These are phyloP conservation scores for Didymella pinodella DNA, from an alignment of 2,329 filamentous ascomycete genomes.

Conservation along the genomic window DNA sequence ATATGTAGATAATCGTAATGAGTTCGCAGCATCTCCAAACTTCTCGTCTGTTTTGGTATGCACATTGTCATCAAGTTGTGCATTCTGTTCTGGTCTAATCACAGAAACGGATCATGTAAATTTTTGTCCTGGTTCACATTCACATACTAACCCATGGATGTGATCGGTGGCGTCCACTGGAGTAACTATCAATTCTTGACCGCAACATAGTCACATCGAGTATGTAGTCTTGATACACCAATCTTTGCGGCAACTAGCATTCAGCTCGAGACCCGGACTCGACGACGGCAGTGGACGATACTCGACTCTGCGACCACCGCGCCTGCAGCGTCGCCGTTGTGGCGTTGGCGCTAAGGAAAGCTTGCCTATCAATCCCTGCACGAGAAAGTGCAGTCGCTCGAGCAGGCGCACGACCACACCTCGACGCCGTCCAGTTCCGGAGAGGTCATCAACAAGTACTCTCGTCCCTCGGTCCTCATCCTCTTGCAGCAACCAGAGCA, in stretches of 20 bases:
- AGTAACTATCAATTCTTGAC: neutral
- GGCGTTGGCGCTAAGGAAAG: constrained; percentile 14
- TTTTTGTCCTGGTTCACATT: neutral
- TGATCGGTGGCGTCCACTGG: neutral
- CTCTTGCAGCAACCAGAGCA: too few relatives aligned
- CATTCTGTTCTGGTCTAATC: neutral
- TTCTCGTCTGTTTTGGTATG: neutral
- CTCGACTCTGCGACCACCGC: neutral
- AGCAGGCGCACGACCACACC: constrained; percentile 12
- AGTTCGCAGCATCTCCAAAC: neutral
- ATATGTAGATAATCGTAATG: constrained; percentile 6
- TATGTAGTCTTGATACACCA: neutral
- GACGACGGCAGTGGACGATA: neutral
- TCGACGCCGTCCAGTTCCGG: constrained; percentile 19
- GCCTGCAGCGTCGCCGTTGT: constrained; percentile 13
- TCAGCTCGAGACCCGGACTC: neutral
- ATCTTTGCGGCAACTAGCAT: neutral
- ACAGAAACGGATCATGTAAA: neutral
- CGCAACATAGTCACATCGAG: neutral
- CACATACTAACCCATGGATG: neutral
- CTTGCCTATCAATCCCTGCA: constrained; percentile 20
- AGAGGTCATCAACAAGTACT: constrained; percentile 15
- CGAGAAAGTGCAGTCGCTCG: constrained; percentile 12
- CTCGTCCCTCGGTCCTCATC: neutral
- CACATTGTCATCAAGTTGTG: neutral